These are phyloP conservation scores for Bipolaris gigantea DNA, from an alignment of 2,329 filamentous ascomycete genomes.

Conservation along the genomic window DNA sequence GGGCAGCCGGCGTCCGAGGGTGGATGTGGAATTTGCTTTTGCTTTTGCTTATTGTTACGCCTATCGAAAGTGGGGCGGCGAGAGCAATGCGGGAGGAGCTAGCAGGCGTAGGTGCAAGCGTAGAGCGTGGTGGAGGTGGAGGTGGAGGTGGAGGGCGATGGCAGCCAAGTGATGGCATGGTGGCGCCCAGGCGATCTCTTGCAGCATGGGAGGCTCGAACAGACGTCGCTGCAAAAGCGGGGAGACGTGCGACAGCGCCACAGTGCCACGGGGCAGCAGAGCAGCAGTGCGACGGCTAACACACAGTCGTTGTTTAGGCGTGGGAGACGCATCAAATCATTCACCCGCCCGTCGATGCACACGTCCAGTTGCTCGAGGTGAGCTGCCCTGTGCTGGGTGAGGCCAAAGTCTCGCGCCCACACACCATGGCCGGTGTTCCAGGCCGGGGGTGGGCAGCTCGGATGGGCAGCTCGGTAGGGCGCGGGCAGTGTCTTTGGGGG, in stretches of 20 bases:
- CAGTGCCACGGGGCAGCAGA: constrained; percentile 1
- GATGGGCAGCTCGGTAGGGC: constrained; percentile 5
- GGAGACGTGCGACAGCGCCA: constrained; percentile 6
- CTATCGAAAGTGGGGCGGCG: too few relatives aligned
- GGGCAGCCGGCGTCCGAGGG: neutral
- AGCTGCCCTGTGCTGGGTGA: neutral
- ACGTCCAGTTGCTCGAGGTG: neutral
- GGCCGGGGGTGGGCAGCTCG: neutral
- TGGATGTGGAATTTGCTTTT: neutral
- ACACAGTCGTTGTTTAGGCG: constrained; percentile 3
- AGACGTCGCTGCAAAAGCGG: constrained; percentile 7
- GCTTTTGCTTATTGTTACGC: neutral
- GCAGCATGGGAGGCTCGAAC: neutral
- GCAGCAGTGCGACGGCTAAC: constrained; percentile 6
- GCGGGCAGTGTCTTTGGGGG: constrained; percentile 6
- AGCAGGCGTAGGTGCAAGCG: too few relatives aligned
- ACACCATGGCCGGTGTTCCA: neutral
- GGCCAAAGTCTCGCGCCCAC: neutral
- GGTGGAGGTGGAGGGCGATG: neutral
- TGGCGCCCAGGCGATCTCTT: neutral
- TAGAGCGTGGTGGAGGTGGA: neutral
- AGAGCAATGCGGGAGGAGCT: too few relatives aligned
- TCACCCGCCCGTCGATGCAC: neutral
- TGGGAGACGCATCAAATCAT: neutral
- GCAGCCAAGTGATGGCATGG: neutral